Base-by-base conservation (phyloP, 768 basidiomycete species). In the Solioccasus polychromus region DNA sequence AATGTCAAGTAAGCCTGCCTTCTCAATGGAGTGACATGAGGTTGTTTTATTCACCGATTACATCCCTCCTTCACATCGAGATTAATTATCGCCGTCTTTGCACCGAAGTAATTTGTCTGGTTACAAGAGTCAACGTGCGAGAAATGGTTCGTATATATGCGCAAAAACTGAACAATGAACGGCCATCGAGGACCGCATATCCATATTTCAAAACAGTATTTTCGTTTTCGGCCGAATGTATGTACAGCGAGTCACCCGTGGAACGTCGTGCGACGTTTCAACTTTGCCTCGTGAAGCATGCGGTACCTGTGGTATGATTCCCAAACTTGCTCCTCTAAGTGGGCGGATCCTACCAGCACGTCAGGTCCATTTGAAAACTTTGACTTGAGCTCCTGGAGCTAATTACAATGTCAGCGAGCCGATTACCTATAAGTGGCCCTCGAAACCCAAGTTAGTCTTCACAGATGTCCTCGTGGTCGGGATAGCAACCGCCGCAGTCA, bases 11-110 rank as follows among this genome's bases (percentile, higher is more conserved):
- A 36, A 22, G 15, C 14, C 24, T 45, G 19, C 15, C 42, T 42
- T 30, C 12, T 41, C 15, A 35, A 37, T 23, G n/a, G n/a, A n/a
- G n/a, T n/a, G n/a, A 22, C 37, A 32, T 9, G 40, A 34, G 28
- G 28, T 28, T 28, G 10, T 15, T 18, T 28, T 34, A n/a, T 49
- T 32, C 39, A 50, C 55, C 35, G 36, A 47, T 48, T 17, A 18
- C 25, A 29, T 31, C 14, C 31, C 1, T 20, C 32, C 15, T 36
- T 43, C 25, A 26, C 38, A 35, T 22, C 17, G 40, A 38, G 52
- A 34, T 41, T 32, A 46, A n/a, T n/a, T n/a, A n/a, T 38, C 39
- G 17, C 31, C 32, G 10, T n/a, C 38, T 47, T 38, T n/a, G 29
- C 31, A n/a, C 26, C 38, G 29, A 35, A 24, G 30, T 42, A 24